Percentiles rank a stretch among this genome's conserved stretches.
These are phyloP conservation scores for Plasmodium relictum DNA, from an alignment of 169 alveolate genomes.

Conservation along the genomic window DNA sequence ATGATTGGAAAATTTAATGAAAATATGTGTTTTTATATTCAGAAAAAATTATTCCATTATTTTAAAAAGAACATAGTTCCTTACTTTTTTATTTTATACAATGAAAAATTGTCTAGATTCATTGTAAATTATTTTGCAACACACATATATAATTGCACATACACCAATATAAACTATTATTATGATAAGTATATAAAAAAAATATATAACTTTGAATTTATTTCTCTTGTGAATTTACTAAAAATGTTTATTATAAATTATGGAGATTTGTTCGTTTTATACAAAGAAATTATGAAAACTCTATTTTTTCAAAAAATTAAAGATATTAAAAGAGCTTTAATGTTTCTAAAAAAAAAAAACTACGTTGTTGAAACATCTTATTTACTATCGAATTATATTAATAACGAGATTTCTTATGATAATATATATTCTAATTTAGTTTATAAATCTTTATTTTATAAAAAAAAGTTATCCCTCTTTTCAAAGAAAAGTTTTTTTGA, in stretches of 20 bases:
- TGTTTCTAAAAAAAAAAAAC: slow-evolving; percentile 26
- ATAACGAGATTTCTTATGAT: slow-evolving; percentile 35
- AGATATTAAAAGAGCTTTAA: slow-evolving; percentile 31
- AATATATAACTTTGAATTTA: slow-evolving; percentile 44
- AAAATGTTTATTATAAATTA: slow-evolving; percentile 60
- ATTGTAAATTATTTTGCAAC: slow-evolving; percentile 50
- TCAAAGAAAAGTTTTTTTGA: slow-evolving; percentile 35
- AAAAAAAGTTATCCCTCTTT: slow-evolving; percentile 51
- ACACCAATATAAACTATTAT: slow-evolving; percentile 66
- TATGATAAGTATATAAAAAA: slow-evolving; percentile 65
- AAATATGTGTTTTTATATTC: slow-evolving; percentile 38
- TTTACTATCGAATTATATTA: slow-evolving; percentile 37
- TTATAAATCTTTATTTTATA: slow-evolving; percentile 68
- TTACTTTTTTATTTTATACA: slow-evolving; percentile 57
- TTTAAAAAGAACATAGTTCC: slow-evolving; percentile 54
- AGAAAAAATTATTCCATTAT: slow-evolving; percentile 56
- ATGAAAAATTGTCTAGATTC: slow-evolving; percentile 68
- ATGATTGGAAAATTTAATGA: slow-evolving; percentile 42
- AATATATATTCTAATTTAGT: slow-evolving; percentile 52
- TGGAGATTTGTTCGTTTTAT: slow-evolving; percentile 33
- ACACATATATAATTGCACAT: slow-evolving; percentile 61
- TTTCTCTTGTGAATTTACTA: slow-evolving; percentile 55
- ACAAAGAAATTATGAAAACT: slow-evolving; percentile 55
- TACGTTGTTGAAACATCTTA: slow-evolving; percentile 61
- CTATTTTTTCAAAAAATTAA: slow-evolving; percentile 54